Conservation (phyloP, 2,329 filamentous ascomycete species). For the Ceratocystis diversiconidia region DNA sequence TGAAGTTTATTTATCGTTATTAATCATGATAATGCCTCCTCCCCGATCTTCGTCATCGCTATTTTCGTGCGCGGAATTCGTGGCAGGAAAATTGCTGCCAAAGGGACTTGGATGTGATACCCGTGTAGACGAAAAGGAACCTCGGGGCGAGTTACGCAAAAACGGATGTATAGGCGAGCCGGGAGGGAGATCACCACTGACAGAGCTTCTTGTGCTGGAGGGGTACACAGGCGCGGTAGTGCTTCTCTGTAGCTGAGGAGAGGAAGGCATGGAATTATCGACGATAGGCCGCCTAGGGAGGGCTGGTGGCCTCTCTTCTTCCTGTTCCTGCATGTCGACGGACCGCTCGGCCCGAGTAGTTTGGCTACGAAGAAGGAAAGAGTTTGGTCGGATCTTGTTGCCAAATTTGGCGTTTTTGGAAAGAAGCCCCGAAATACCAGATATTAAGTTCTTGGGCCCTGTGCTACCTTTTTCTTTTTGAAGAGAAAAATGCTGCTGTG, state of each 20-base stretch:
- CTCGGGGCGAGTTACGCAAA: slow-evolving; percentile 3
- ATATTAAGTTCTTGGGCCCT: not conserved
- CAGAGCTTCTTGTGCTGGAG: not conserved
- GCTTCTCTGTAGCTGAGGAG: slow-evolving; percentile 14
- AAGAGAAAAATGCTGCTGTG: not conserved
- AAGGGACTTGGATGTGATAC: slow-evolving; percentile 6
- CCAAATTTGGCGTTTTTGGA: not conserved
- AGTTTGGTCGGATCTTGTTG: not conserved
- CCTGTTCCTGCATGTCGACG: not conserved
- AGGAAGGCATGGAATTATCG: not conserved
- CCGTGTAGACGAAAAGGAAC: not conserved
- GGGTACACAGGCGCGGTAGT: slow-evolving; percentile 11
- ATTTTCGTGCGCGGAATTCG: slow-evolving; percentile 7
- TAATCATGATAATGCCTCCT: slow-evolving; percentile 11
- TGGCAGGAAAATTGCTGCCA: not conserved
- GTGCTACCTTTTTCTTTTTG: not conserved
- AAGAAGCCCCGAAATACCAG: not conserved
- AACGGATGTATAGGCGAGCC: slow-evolving; percentile 14
- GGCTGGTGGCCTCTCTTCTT: slow-evolving; percentile 5
- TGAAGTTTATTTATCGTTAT: slow-evolving; percentile 9
- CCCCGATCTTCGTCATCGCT: slow-evolving; percentile 14
- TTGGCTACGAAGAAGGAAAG: slow-evolving; percentile 6
- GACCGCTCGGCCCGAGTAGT: slow-evolving; percentile 9
- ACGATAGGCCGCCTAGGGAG: slow-evolving; percentile 14
- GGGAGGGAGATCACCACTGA: not conserved